Percentiles rank a stretch among this genome's conserved stretches.
These are phyloP conservation scores for Athelia sp. DNA, from an alignment of 1,284 basidiomycete species.

Conservation along the genomic window DNA sequence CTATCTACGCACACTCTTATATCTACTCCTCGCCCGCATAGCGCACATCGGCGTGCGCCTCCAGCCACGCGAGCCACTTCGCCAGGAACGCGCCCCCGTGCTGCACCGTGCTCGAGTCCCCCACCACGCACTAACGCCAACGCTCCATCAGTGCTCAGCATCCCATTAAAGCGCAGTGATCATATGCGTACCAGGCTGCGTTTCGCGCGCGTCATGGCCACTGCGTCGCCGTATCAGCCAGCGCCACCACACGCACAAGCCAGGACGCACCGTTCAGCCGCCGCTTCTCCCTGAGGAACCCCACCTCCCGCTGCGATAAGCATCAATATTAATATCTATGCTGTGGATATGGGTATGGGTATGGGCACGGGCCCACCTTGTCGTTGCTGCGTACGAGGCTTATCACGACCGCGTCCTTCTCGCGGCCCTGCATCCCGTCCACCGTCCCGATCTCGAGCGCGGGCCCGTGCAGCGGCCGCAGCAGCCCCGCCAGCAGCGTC, in stretches of 20 bases:
- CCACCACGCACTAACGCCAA: conserved; percentile 70
- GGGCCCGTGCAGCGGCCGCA: conserved; percentile 64
- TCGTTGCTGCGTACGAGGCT: conserved; percentile 87
- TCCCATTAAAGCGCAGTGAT: too few species aligned
- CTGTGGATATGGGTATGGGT: too few species aligned
- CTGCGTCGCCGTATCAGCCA: conserved; percentile 27
- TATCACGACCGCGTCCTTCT: conserved; percentile 87
- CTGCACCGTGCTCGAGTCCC: conserved; percentile 84
- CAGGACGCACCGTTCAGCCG: conserved; percentile 71
- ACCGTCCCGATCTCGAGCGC: conserved; percentile 87
- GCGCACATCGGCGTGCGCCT: conserved; percentile 83
- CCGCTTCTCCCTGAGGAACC: conserved; percentile 88
- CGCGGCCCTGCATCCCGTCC: conserved; percentile 91
- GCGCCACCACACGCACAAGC: not conserved
- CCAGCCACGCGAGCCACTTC: conserved; percentile 88
- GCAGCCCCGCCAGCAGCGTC: conserved; percentile 65
- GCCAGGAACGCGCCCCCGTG: conserved; percentile 82
- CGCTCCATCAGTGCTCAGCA: too few species aligned
- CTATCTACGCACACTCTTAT: too few species aligned
- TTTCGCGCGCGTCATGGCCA: conserved; percentile 92
- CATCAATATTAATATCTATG: too few species aligned
- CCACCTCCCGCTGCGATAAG: conserved; percentile 69
- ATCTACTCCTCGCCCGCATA: conserved; percentile 64
- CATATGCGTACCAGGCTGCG: conserved; percentile 85
- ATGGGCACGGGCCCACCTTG: conserved; percentile 33